Conservation (phyloP, 2,329 filamentous ascomycete species). For the Hysterium pulicare region DNA sequence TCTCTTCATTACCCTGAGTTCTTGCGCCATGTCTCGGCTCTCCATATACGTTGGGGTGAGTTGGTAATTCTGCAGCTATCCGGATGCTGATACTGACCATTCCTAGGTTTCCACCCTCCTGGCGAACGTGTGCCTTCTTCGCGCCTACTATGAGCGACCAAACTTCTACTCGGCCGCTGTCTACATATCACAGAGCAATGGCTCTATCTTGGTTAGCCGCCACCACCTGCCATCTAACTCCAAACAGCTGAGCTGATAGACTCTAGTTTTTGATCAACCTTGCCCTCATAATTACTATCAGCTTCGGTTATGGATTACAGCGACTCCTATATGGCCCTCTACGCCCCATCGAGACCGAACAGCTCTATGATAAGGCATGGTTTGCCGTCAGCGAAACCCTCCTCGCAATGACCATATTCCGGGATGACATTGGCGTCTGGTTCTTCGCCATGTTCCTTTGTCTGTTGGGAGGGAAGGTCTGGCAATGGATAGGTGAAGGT, state of each 20-base stretch:
- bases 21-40: conserved; percentile 1
- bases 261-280: conserved; percentile 84
- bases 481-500: conserved; percentile 97
- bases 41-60: conserved; percentile 4
- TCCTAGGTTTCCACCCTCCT: conserved; percentile 67
- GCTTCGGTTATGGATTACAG: conserved; percentile 81
- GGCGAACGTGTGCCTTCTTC: conserved; percentile 78
- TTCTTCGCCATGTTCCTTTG: conserved; percentile 96
- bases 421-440: conserved; percentile 90
- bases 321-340: conserved; percentile 86
- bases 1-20: not conserved
- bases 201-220: conserved; percentile 76
- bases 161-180: conserved; percentile 99
- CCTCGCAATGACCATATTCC: conserved; percentile 96
- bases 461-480: conserved; percentile 89
- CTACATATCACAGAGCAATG: conserved; percentile 92
- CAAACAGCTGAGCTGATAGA: conserved; percentile 8
- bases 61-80: not conserved
- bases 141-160: conserved; percentile 88
- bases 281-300: conserved; percentile 74
- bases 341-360: conserved; percentile 91
- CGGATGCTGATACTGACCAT: conserved; percentile 1
- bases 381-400: conserved; percentile 96
- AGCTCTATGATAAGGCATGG: conserved; percentile 96
- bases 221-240: not conserved